phyloP scores from a whole-genome alignment of 2,329 filamentous ascomycete species.

The Monilinia fructigena region DNA sequence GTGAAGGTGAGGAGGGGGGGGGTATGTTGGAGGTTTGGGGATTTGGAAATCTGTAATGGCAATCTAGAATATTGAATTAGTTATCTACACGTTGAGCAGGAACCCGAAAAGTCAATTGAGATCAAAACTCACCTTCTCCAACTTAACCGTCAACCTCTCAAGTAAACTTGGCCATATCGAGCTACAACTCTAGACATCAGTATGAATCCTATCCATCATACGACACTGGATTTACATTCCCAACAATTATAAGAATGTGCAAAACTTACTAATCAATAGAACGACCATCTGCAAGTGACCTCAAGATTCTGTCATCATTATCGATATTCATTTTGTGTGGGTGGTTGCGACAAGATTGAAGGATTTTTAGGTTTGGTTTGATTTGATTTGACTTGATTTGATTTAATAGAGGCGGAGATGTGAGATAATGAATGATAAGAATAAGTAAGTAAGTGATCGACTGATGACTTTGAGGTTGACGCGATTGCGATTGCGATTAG shows the following conservation, averaged over 20 bases:
- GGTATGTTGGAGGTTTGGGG: constrained; percentile 42
- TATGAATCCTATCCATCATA: constrained; percentile 13
- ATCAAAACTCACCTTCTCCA: constrained; percentile 38
- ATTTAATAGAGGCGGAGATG: background rate
- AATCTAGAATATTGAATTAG: constrained; percentile 26
- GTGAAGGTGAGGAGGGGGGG: constrained; percentile 45
- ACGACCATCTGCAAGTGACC: constrained; percentile 50
- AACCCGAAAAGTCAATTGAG: too few species aligned
- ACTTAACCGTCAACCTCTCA: constrained; percentile 41
- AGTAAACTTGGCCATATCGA: constrained; percentile 44
- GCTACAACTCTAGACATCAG: constrained; percentile 35
- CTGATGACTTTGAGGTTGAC: constrained; percentile 1
- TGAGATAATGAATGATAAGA: constrained; percentile 10
- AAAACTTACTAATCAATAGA: constrained; percentile 55
- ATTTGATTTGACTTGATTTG: background rate
- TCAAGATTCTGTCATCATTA: constrained; percentile 44
- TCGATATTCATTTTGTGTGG: constrained; percentile 54
- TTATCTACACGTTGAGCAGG: background rate
- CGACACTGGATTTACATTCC: background rate
- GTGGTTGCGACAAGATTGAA: constrained; percentile 34
- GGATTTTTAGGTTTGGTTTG: constrained; percentile 13
- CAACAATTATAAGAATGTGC: background rate
- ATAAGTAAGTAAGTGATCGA: background rate
- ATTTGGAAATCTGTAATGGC: constrained; percentile 64
- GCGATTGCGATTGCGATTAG: constrained; percentile 3